These are phyloP conservation scores for Hydrangea macrophylla DNA, from an alignment of 148 eudicot genomes.

Conservation along the genomic window DNA sequence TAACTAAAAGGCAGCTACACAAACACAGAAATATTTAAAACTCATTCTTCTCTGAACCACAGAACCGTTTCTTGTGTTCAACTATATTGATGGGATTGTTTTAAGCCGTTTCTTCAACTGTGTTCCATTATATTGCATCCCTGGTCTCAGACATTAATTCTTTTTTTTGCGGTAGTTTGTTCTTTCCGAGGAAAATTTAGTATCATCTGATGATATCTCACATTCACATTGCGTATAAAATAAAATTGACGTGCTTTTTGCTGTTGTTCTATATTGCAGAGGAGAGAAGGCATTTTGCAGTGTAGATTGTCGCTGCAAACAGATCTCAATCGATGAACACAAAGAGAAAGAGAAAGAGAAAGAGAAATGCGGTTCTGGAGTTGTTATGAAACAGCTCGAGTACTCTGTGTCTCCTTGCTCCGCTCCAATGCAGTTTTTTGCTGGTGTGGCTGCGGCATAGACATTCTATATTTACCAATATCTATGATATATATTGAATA, in stretches of 20 bases:
- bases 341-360: conserved; percentile 40
- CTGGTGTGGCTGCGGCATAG: conserved; percentile 38
- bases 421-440: conserved; percentile 33
- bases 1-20: no score
- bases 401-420: conserved; percentile 38
- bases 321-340: conserved; percentile 33
- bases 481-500: neutral
- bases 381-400: conserved; percentile 23
- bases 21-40: no score
- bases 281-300: conserved; percentile 58
- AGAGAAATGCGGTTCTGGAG: conserved; percentile 27
- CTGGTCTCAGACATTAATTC: no score
- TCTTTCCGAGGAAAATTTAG: neutral
- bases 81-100: no score
- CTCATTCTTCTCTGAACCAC: no score
- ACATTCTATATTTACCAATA: neutral
- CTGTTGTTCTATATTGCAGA: conserved; percentile 22
- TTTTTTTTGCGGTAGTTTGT: conserved; percentile 11
- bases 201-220: neutral
- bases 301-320: conserved; percentile 38
- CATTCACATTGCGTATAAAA: neutral
- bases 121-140: no score
- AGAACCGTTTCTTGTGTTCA: no score
- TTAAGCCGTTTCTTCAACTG: no score
- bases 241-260: neutral